phyloP scores from a whole-genome alignment of 202 grass and related monocot genomes.

The Carex sylvatica region DNA sequence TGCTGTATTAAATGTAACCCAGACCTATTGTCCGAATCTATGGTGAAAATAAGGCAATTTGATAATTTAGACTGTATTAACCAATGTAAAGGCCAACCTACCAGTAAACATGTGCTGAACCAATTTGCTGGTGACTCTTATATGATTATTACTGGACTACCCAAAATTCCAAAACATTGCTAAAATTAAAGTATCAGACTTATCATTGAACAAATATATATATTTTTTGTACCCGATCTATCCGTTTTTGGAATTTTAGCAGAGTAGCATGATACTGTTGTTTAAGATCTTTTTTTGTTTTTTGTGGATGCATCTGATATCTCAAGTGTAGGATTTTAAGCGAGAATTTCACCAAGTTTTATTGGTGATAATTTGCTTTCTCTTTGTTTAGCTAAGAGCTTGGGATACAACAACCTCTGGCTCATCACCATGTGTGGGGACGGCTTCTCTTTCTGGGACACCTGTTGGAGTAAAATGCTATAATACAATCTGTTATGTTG shows the following conservation, averaged over 20 bases:
- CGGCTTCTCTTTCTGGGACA: conserved; percentile 36
- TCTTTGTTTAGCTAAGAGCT: conserved; percentile 61
- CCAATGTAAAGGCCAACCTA: background rate
- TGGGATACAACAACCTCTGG: conserved; percentile 65
- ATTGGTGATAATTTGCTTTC: background rate
- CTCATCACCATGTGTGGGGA: conserved; percentile 76
- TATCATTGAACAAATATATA: background rate
- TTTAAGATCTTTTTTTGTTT: background rate
- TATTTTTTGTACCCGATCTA: background rate
- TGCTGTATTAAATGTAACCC: background rate
- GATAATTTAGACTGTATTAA: background rate
- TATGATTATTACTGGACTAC: background rate
- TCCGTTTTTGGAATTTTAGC: background rate
- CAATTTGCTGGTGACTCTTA: background rate
- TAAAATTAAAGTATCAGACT: background rate
- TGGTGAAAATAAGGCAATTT: background rate
- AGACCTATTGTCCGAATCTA: background rate
- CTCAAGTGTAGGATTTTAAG: background rate
- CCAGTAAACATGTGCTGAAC: background rate
- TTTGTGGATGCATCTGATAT: background rate
- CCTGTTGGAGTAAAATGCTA: conserved; percentile 69
- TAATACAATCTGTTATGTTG: conserved; percentile 65
- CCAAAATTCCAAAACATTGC: background rate
- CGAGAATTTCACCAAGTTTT: background rate
- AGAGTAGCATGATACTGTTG: background rate